Evolutionary conservation across 2,329 filamentous ascomycete genomes (phyloP).

Genomic region (Chaetoscypha palmicola): DNA sequence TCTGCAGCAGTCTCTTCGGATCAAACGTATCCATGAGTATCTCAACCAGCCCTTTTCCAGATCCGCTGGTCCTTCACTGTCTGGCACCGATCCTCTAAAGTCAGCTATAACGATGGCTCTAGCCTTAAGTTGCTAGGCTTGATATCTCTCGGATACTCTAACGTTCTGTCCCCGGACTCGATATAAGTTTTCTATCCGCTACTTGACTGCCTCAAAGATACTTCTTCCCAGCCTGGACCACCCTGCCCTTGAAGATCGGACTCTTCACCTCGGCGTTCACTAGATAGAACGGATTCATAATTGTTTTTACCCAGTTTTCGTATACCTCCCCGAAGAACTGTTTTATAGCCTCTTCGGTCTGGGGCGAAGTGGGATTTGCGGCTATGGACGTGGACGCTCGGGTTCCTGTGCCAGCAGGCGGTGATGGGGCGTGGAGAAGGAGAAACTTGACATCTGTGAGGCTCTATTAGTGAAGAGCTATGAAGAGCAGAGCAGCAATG

Average conservation of each 20-base stretch:
- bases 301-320: conserved; percentile 92
- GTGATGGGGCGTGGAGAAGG: conserved; percentile 75
- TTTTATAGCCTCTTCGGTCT: conserved; percentile 91
- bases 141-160: too few relatives aligned
- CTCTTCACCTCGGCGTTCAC: conserved; percentile 80
- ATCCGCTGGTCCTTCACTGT: too few relatives aligned
- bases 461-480: background rate
- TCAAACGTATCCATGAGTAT: too few relatives aligned
- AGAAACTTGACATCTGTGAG: conserved; percentile 73
- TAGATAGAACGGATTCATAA: conserved; percentile 94
- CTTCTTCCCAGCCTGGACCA: conserved; percentile 85
- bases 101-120: too few relatives aligned
- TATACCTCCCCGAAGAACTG: conserved; percentile 95
- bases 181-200: too few relatives aligned
- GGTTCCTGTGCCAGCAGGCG: conserved; percentile 38
- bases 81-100: too few relatives aligned
- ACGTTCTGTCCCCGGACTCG: too few relatives aligned
- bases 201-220: conserved; percentile 60
- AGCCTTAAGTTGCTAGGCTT: too few relatives aligned
- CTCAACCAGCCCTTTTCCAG: too few relatives aligned
- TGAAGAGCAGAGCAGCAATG: too few relatives aligned
- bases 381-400: conserved; percentile 64
- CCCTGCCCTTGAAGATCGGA: conserved; percentile 74
- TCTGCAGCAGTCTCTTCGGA: too few relatives aligned
- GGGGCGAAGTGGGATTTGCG: conserved; percentile 78